Evolutionary conservation across 1,284 basidiomycete species (phyloP), one percentile per base, ranked within the genome.

Genomic region (Fomitopsis pinicola): DNA sequence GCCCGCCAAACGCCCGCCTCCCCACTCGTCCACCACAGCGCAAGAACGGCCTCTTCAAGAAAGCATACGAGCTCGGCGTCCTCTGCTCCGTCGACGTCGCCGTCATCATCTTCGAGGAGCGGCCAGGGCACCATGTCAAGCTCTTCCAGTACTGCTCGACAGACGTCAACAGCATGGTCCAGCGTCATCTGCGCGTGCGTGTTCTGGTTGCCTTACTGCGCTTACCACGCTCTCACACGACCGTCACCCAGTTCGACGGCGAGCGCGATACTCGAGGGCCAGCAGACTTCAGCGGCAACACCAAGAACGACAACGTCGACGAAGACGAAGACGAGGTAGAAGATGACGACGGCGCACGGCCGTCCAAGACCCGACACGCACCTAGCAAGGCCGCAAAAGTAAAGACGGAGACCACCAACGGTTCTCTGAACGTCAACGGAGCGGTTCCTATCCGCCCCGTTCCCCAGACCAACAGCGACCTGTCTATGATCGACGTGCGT

Each of bases 11-110:
- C 60, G 53, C 66, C 60, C 63, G 56, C 63, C 71, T 66, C 69
- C 67, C 62, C 67, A 10, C 44, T 17, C 68, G 35, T 12, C 10
- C 35, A 36, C 65, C 55, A 57, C 70, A 91, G 88, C 82, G 92
- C 68, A 94, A 94, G 79, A 91, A 91, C 63, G 92, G 92, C 2
- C 83, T 95, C 59, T 94, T 95, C 86, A 94, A 94, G 74, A 94
- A 94, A 73, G 92, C 92, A 0, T 92, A 93, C 73, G 92, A 94
- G 76, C 86, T 94, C 52, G 92, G 91, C 38, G 91, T 94, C 3
- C 76, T 89, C 58, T 89, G 87, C 69, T 84, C 82, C 33, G 86
- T 87, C 60, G 85, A 89, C 64, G 82, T 89, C 45, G 86, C 85
- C 5, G 84, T 89, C 65, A 85, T 89, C 65, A 84, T 89, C 59